phyloP scores from a whole-genome alignment of 768 basidiomycete genomes.

The Lactarius quietus region DNA sequence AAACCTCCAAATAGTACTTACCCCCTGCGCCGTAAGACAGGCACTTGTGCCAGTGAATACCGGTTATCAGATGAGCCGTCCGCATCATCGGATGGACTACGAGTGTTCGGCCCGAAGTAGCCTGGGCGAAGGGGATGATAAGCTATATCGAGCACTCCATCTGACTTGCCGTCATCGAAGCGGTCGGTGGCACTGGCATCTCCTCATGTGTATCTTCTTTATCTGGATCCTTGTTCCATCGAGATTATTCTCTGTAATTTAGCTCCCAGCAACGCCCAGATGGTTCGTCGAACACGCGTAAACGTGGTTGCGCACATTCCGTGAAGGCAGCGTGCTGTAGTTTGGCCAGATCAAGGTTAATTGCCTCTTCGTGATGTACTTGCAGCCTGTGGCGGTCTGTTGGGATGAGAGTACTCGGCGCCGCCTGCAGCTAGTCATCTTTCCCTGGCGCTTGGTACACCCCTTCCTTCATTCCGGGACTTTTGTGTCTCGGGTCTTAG shows the following conservation, averaged over 20 bases:
- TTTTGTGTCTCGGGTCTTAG: constrained; percentile 1
- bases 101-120: not conserved
- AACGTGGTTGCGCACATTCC: constrained; percentile 19
- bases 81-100: not conserved
- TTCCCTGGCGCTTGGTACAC: not conserved
- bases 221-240: constrained; percentile 19
- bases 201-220: constrained; percentile 13
- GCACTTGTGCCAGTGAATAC: not conserved
- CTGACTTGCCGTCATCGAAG: constrained; percentile 12
- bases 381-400: not conserved
- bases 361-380: not conserved
- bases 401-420: not conserved
- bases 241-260: constrained; percentile 7
- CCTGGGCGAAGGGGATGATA: constrained; percentile 8
- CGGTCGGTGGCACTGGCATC: not conserved
- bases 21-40: not conserved
- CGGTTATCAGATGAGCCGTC: not conserved
- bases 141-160: constrained; percentile 21
- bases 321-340: constrained; percentile 16
- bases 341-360: constrained; percentile 3
- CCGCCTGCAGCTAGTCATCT: not conserved
- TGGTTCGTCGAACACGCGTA: constrained; percentile 18
- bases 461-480: constrained; percentile 17
- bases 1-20: not conserved
- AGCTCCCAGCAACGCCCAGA: constrained; percentile 16